Base-by-base conservation (phyloP, 768 basidiomycete species). In the Cyclocybe cylindracea region DNA sequence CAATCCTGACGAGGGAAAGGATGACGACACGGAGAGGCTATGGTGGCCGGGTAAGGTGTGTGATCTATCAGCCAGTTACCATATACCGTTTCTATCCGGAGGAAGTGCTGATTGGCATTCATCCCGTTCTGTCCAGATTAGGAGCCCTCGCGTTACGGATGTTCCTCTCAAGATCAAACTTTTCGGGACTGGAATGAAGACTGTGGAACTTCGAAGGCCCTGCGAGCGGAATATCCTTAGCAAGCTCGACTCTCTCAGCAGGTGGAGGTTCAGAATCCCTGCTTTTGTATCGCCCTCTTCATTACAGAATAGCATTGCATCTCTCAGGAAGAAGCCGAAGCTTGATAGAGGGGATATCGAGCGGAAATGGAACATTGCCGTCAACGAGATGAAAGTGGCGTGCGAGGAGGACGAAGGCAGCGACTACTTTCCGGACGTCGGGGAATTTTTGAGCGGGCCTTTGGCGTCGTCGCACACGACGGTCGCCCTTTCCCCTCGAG, bases 11-110 rank as follows among this genome's bases (percentile, higher is more conserved):
- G 57, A 66, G 16, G 43, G 61, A 16, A 59, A 63, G 34, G 62
- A 61, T 31, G 46, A 53, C 36, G 52, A 35, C 19, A 46, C 45
- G 13, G 67, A 68, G 31, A 56, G 64, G 50, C 66, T 82, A 36
- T 90, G 88, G 88, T 90, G 88, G 88, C 88, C 88, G 16, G 85
- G 76, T 29, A 77, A 78, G 73, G 88, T 88, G 60, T 57, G 72
- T 67, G 47, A 8, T 43, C 19, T 54, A 50, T 53, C 50, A 48
- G 53, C 53, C 39, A 45, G 44, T 33, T 19, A 40, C 29, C 37
- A 10, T 24, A 31, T 44, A 8, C 42, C 37, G 45, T 39, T 51
- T 31, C 39, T 48, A 41, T 46, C 7, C 33, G 39, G 46, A 24
- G 8, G 10, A 16, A n/a, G 29, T 39, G 19, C 19, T 19, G 24